A percentile compares a stretch with the other conserved stretches of the same genome.
phyloP scores from a whole-genome alignment of 2,329 filamentous ascomycete genomes.

The Colletotrichum lupini region DNA sequence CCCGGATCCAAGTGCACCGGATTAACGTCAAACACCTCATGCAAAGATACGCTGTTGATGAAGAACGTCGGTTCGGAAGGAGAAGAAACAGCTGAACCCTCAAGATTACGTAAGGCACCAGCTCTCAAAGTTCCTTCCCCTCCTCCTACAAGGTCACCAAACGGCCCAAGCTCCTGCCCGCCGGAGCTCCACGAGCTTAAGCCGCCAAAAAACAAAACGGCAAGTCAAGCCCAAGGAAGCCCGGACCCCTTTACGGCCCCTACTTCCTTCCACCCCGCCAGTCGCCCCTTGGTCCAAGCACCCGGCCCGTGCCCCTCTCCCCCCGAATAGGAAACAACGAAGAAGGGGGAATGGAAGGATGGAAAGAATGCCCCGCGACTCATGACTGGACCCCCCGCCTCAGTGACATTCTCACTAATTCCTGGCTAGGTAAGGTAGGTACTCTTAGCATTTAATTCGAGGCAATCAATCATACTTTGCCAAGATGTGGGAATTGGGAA shows the following conservation, averaged over 20 bases:
- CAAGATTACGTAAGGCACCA: background rate
- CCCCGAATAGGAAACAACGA: background rate
- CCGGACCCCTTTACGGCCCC: background rate
- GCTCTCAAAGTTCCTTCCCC: background rate
- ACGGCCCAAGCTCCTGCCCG: background rate
- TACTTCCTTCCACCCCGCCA: background rate
- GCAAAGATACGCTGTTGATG: too few species aligned
- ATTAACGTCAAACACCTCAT: too few species aligned
- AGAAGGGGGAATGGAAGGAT: background rate
- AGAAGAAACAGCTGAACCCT: background rate
- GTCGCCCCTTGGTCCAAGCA: background rate
- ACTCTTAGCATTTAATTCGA: too few species aligned
- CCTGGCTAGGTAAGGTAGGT: too few species aligned
- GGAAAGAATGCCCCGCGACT: background rate
- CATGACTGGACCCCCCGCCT: too few species aligned
- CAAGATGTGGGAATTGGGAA: too few species aligned
- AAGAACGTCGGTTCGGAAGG: background rate
- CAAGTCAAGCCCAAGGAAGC: background rate
- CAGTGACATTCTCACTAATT: too few species aligned
- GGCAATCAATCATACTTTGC: too few species aligned
- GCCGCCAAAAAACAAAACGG: background rate
- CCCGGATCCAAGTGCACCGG: too few species aligned
- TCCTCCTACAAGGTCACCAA: background rate
- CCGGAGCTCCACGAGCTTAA: background rate
- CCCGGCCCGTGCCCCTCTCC: background rate